phyloP scores from a whole-genome alignment of 352 stramenopile genomes.

The Phytopythium chamaehyphon region DNA sequence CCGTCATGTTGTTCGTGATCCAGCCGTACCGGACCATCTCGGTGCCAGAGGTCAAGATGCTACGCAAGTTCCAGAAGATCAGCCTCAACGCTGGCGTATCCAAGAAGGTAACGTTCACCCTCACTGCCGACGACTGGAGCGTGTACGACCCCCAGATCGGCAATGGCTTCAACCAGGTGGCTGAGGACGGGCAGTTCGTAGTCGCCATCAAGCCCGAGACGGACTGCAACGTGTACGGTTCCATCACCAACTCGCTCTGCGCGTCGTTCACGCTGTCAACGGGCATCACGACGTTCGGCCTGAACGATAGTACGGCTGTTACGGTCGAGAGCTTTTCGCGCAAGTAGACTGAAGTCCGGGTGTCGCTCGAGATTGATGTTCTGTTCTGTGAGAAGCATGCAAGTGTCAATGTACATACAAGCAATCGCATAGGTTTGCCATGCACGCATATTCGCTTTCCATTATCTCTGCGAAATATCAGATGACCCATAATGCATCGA shows the following conservation, averaged over 20 bases:
- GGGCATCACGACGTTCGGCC: slow-evolving; percentile 19
- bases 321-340: slow-evolving; percentile 8
- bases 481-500: too few species aligned
- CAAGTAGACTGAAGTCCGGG: slow-evolving; percentile 1
- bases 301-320: slow-evolving; percentile 12
- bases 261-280: slow-evolving; percentile 38
- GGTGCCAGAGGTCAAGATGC: slow-evolving; percentile 75
- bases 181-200: slow-evolving; percentile 67
- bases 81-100: slow-evolving; percentile 36
- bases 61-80: slow-evolving; percentile 81
- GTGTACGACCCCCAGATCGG: slow-evolving; percentile 61
- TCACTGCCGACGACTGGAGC: slow-evolving; percentile 55
- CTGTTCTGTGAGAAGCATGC: too few species aligned
- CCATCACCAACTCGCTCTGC: slow-evolving; percentile 33
- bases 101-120: slow-evolving; percentile 32
- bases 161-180: slow-evolving; percentile 47
- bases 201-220: slow-evolving; percentile 65
- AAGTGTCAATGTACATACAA: too few species aligned
- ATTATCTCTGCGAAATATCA: too few species aligned
- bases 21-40: slow-evolving; percentile 56
- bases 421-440: too few species aligned
- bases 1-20: slow-evolving; percentile 73
- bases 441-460: too few species aligned
- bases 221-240: slow-evolving; percentile 69
- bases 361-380: too few species aligned